These are phyloP conservation scores for Alternaria sp. DNA, from an alignment of 2,329 filamentous ascomycete species.

Conservation along the genomic window DNA sequence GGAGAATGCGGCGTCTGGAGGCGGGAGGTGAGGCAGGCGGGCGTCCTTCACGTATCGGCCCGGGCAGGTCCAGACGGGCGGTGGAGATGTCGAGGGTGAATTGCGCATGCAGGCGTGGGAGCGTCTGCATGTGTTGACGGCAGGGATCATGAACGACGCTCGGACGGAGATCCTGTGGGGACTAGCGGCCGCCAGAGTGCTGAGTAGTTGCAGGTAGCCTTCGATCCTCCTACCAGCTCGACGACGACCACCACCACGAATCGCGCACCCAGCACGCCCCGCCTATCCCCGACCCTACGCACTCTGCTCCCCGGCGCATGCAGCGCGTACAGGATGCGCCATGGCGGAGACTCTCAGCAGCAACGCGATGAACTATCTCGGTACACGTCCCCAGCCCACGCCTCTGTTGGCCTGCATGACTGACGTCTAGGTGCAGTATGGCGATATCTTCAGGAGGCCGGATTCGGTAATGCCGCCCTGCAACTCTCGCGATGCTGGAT, in stretches of 20 bases:
- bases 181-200: background rate
- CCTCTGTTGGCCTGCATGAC: conserved; percentile 7
- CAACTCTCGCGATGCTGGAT: conserved; percentile 69
- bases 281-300: background rate
- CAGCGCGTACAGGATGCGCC: conserved; percentile 44
- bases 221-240: background rate
- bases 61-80: background rate
- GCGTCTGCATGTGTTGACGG: background rate
- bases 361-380: conserved; percentile 71
- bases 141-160: conserved; percentile 9
- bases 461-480: conserved; percentile 64
- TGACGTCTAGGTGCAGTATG: conserved; percentile 55
- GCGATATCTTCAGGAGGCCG: conserved; percentile 60
- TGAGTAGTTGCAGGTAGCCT: conserved; percentile 5
- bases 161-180: conserved; percentile 11
- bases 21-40: background rate
- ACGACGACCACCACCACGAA: background rate
- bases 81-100: background rate
- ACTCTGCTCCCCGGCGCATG: conserved; percentile 5
- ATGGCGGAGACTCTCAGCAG: conserved; percentile 58
- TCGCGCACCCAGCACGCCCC: conserved; percentile 2
- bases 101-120: background rate
- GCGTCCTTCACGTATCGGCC: background rate
- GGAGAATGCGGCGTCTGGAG: background rate
- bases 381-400: conserved; percentile 13